These are phyloP conservation scores for Trichoderma gamsii DNA, from an alignment of 495 filamentous ascomycete genomes.

Conservation along the genomic window DNA sequence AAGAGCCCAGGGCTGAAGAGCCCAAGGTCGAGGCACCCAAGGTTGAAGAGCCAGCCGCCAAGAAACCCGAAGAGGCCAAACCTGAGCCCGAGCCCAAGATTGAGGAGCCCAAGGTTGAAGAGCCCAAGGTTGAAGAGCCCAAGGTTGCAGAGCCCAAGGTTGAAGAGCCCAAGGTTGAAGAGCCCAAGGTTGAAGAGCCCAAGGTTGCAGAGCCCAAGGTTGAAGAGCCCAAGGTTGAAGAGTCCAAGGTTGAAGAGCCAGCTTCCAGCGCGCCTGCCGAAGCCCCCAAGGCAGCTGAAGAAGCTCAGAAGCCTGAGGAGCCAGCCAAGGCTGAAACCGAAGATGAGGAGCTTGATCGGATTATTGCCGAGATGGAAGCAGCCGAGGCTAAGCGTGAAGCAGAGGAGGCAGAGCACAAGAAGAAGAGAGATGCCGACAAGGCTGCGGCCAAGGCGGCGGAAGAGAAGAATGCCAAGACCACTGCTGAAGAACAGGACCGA, in stretches of 20 bases:
- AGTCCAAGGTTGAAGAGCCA: constrained; percentile 27
- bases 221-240: constrained; percentile 31
- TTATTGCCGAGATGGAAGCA: constrained; percentile 49
- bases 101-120: constrained; percentile 32
- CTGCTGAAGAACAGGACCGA: constrained; percentile 32
- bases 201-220: constrained; percentile 27
- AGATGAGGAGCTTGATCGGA: constrained; percentile 37
- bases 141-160: constrained; percentile 24
- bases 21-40: constrained; percentile 29
- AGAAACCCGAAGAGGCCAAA: constrained; percentile 11
- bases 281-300: constrained; percentile 26
- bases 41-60: constrained; percentile 29
- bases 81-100: not conserved
- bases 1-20: constrained; percentile 20
- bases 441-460: constrained; percentile 33
- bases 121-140: constrained; percentile 32
- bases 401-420: constrained; percentile 26
- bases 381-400: constrained; percentile 44
- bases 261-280: constrained; percentile 30
- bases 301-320: constrained; percentile 32
- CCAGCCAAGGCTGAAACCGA: constrained; percentile 24
- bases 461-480: constrained; percentile 36
- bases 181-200: constrained; percentile 17
- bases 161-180: constrained; percentile 28
- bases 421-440: constrained; percentile 37